Evolutionary conservation across 2,329 filamentous ascomycete species (phyloP).

Genomic region (Fusarium burgessii): DNA sequence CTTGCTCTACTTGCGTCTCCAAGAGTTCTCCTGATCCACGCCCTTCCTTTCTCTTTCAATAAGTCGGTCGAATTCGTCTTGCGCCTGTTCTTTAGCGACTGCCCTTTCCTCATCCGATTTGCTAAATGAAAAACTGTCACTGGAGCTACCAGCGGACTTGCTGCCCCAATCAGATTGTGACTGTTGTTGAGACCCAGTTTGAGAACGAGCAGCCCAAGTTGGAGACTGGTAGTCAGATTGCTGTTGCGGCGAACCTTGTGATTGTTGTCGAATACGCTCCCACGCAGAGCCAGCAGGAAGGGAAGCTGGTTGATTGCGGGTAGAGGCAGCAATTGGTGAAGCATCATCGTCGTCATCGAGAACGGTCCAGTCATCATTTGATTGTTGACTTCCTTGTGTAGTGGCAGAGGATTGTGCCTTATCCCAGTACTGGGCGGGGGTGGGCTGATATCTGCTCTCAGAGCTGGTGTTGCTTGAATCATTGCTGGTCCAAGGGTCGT

Average conservation of each 20-base stretch:
- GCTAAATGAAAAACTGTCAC: constrained; percentile 52
- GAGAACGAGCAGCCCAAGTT: constrained; percentile 28
- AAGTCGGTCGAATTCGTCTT: constrained; percentile 63
- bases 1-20: constrained; percentile 32
- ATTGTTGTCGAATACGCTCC: constrained; percentile 58
- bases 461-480: constrained; percentile 3
- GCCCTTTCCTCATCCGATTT: constrained; percentile 53
- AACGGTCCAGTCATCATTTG: constrained; percentile 43
- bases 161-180: constrained; percentile 44
- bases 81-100: constrained; percentile 59
- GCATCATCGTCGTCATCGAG: constrained; percentile 55
- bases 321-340: constrained; percentile 56
- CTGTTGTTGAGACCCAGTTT: constrained; percentile 22
- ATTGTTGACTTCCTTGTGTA: constrained; percentile 20
- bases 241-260: constrained; percentile 35
- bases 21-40: constrained; percentile 46
- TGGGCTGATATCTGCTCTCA: not conserved
- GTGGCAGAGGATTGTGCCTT: not conserved
- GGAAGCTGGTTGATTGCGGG: constrained; percentile 37
- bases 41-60: constrained; percentile 59
- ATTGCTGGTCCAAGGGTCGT: constrained; percentile 15
- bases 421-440: constrained; percentile 18
- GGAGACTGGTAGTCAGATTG: constrained; percentile 34
- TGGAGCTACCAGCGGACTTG: constrained; percentile 43
- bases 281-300: constrained; percentile 53